Conservation (phyloP, 495 filamentous ascomycete genomes). For the Lasiosphaeria hispida region DNA sequence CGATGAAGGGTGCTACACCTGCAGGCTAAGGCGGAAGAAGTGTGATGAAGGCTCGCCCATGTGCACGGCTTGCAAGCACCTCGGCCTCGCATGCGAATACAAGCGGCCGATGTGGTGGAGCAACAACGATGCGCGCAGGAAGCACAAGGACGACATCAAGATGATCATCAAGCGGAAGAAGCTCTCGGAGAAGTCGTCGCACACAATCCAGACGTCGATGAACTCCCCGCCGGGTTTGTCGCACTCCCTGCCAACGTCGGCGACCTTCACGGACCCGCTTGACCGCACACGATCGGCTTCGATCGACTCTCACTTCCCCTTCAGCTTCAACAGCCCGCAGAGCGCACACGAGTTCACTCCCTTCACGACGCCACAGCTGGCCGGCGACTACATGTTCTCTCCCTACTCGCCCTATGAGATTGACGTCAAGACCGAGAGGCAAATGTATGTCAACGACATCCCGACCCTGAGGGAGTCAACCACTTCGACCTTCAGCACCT, state of each 20-base stretch:
- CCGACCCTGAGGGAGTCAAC: constrained; percentile 79
- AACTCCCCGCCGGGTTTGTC: constrained; percentile 74
- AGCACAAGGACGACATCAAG: constrained; percentile 94
- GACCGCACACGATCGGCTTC: constrained; percentile 70
- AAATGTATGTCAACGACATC: constrained; percentile 91
- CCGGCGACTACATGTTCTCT: constrained; percentile 49
- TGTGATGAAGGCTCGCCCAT: constrained; percentile 88
- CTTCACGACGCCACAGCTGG: constrained; percentile 55
- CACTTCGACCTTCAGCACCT: constrained; percentile 83
- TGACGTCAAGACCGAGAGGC: constrained; percentile 91
- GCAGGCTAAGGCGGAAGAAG: constrained; percentile 93
- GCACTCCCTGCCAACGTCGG: constrained; percentile 77
- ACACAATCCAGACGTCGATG: constrained; percentile 53
- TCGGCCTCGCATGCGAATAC: constrained; percentile 87
- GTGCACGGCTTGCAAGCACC: constrained; percentile 86
- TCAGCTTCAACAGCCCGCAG: constrained; percentile 68
- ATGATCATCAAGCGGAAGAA: constrained; percentile 96
- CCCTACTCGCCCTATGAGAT: constrained; percentile 80
- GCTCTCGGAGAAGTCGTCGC: constrained; percentile 75
- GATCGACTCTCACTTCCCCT: constrained; percentile 74
- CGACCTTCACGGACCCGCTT: constrained; percentile 70
- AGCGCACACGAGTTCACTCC: constrained; percentile 58
- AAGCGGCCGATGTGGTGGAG: constrained; percentile 97
- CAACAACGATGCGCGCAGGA: constrained; percentile 76
- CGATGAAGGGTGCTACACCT: constrained; percentile 87